These are phyloP conservation scores for Chalciporus chontae DNA, from an alignment of 768 basidiomycete species.

Conservation along the genomic window DNA sequence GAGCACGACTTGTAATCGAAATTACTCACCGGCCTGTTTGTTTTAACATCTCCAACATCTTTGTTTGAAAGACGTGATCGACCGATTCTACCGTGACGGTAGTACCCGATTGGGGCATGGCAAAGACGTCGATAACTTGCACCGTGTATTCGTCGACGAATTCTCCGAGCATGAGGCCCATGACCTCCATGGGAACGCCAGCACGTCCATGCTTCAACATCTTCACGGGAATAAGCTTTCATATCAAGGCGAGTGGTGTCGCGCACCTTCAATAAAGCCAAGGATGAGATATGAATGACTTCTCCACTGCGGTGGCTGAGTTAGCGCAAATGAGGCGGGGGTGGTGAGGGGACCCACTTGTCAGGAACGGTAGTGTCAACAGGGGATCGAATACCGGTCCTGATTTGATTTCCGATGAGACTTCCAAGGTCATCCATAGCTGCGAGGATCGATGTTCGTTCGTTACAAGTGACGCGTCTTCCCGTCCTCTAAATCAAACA, in stretches of 20 bases:
- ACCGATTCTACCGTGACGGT: conserved; percentile 97
- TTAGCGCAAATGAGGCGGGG: not conserved
- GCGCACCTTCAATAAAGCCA: conserved; percentile 91
- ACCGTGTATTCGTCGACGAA: conserved; percentile 98
- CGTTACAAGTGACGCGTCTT: conserved; percentile 39
- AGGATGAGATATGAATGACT: conserved; percentile 94
- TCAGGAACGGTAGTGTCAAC: conserved; percentile 63
- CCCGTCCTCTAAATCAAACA: conserved; percentile 29
- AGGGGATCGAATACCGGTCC: conserved; percentile 37
- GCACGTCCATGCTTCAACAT: conserved; percentile 99
- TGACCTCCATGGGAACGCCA: conserved; percentile 99
- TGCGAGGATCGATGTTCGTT: not conserved
- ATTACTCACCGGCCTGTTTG: conserved; percentile 87
- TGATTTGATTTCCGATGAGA: conserved; percentile 49
- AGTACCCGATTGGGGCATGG: conserved; percentile 98
- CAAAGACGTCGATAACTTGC: conserved; percentile 94
- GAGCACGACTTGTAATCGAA: not conserved
- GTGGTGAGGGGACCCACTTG: conserved; percentile 49
- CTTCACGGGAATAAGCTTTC: conserved; percentile 39
- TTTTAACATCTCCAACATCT: conserved; percentile 99
- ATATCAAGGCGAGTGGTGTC: not conserved
- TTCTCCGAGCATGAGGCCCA: conserved; percentile 97
- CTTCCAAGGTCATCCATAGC: conserved; percentile 45
- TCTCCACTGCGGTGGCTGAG: conserved; percentile 57
- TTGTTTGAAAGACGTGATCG: conserved; percentile 97